Evolutionary conservation across 1,284 basidiomycete genomes (phyloP), one percentile per base, ranked within the genome.

Genomic region (Microbotryum saponariae): DNA sequence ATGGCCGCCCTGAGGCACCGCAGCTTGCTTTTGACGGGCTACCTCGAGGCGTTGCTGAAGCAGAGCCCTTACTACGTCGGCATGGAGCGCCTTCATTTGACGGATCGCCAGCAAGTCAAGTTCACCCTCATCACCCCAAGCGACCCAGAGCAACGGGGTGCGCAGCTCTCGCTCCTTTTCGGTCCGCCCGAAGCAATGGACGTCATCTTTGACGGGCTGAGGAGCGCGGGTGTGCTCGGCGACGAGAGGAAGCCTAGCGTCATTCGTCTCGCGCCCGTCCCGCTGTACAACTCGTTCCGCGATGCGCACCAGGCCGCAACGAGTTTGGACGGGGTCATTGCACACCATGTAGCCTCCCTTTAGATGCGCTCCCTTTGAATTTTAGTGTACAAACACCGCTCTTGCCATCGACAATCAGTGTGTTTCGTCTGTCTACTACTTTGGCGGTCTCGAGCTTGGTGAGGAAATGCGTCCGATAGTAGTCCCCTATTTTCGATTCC

Each of bases 161-260:
- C 88, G 44, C 92, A 96, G 75, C 78, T 96, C 23, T 93, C 89
- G 21, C 77, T 97, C 42, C 76, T 89, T 50, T 87, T 94, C 76
- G 76, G 88, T 23, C 88, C 78, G 0, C 61, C 48, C 55, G 82
- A 79, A 51, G 78, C 80, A 20, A 94, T 96, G 91, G 80, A 81
- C 61, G 79, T 78, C 64, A 81, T 94, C 23, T 83, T 85, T 66
- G 75, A 81, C 56, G 79, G 77, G 37, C 76, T 96, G 49, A 76
- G 80, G 52, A 79, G 80, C 63, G 77, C 79, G 60, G 93, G 93
- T 18, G 85, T 97, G 10, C 81, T 94, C 61, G 91, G 89, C 20
- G 92, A 97, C 76, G 89, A 93, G 76, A 79, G 92, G 70, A 79
- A 85, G 71, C 92, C 93, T 25, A 87, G 90, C 72, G 89, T 97